Evolutionary conservation across 768 basidiomycete genomes (phyloP), one percentile per base, ranked within the genome.

Genomic region (Sutorius australiensis): DNA sequence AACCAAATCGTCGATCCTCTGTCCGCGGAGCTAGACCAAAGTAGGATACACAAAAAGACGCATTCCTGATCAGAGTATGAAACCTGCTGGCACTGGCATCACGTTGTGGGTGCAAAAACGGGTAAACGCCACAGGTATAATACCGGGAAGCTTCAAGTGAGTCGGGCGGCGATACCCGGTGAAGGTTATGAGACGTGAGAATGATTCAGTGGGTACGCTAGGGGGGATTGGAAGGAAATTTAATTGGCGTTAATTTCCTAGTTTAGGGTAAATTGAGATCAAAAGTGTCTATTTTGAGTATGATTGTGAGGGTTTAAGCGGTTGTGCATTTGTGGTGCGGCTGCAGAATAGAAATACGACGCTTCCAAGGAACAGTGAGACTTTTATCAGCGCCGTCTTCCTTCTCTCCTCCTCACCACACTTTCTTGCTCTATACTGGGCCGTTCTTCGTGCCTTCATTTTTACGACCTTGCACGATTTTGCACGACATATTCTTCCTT

Each of bases 401-500:
- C 58, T 62, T 61, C 61, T 61, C 62, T 63, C 59, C 53, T 55
- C 61, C 51, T 50, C 59, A 50, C 54, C 56, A 40, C 54, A 54
- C 59, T 56, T 63, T 60, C 64, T 56, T 55, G 63, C 63, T 65
- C 59, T 50, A 19, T 53, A 54, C 55, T 55, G 53, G 69, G 61
- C 63, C 59, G 54, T 64, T 57, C 33, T 45, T 52, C 58, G 56
- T 60, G 59, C 68, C 68, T 68, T 69, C 73, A 67, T 67, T 73
- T 78, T 83, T 79, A 82, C 82, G 81, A 82, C 79, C 75, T 72
- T 75, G 67, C 74, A 83, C 82, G 82, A 83, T 73, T 74, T 74
- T 77, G 75, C 75, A 86, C 85, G 84, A 86, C 85, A 69, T 74
- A 75, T 72, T 67, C 72, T 69, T 71, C 72, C 63, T 49, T 58